Conservation (phyloP, 1,139 yeast genomes). For the Nadsonia starkeyi-henricii region DNA sequence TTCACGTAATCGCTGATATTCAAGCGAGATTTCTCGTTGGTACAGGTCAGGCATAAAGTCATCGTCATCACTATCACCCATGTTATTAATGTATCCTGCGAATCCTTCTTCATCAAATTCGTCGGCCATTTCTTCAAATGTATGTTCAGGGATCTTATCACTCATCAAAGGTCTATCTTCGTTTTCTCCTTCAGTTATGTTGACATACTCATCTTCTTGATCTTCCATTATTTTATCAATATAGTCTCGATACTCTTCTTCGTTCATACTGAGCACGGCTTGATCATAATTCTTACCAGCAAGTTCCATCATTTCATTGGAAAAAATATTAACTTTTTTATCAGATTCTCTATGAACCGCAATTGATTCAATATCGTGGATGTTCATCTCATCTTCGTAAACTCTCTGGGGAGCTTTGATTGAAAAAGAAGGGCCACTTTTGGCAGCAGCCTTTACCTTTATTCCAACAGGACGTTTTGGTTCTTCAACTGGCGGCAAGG, state of each 20-base stretch:
- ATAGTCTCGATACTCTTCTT: constrained; percentile 2
- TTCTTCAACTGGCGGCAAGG: not conserved
- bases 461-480: not conserved
- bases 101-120: constrained; percentile 1
- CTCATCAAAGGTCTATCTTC: constrained; percentile 6
- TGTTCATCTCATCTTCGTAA: not conserved
- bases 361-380: too few species aligned
- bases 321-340: not conserved
- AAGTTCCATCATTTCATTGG: constrained; percentile 12
- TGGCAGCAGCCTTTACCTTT: not conserved
- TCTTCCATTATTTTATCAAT: constrained; percentile 6
- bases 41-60: constrained; percentile 9
- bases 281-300: constrained; percentile 18
- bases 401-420: not conserved
- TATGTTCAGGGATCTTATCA: constrained; percentile 1
- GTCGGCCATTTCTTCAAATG: constrained; percentile 2
- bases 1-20: constrained; percentile 46
- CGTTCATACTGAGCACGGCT: constrained; percentile 19
- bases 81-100: constrained; percentile 1
- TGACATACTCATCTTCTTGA: constrained; percentile 10
- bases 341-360: too few species aligned
- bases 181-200: constrained; percentile 11
- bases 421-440: not conserved
- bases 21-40: constrained; percentile 32
- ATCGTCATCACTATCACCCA: constrained; percentile 8